A percentile compares a stretch with the other conserved stretches of the same genome.
phyloP scores from a whole-genome alignment of 768 basidiomycete species.

The Tylopilus intermedius region DNA sequence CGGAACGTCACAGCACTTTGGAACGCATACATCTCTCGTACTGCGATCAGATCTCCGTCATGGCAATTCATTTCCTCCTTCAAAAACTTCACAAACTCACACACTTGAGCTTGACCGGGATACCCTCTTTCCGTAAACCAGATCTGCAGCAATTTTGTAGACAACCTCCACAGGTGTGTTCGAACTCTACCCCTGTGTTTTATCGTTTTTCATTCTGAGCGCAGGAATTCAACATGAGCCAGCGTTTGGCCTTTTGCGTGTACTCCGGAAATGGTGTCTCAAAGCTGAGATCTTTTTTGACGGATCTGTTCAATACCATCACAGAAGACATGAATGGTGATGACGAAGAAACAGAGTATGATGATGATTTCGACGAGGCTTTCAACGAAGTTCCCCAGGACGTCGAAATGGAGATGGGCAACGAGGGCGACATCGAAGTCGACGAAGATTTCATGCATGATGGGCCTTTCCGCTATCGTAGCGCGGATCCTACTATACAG shows the following conservation, averaged over 20 bases:
- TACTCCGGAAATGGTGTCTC: conserved; percentile 90
- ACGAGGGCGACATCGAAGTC: conserved; percentile 38
- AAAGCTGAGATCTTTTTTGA: conserved; percentile 75
- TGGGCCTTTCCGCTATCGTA: conserved; percentile 26
- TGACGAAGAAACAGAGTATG: conserved; percentile 65
- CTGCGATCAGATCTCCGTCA: conserved; percentile 90
- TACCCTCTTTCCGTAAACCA: conserved; percentile 79
- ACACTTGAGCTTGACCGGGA: conserved; percentile 96
- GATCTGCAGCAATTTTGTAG: conserved; percentile 90
- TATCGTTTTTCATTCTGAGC: conserved; percentile 1
- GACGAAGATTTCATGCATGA: conserved; percentile 43
- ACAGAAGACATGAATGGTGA: conserved; percentile 62
- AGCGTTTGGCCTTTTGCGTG: conserved; percentile 90
- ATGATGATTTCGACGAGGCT: conserved; percentile 40
- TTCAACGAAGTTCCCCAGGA: conserved; percentile 28
- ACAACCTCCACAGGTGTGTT: conserved; percentile 73
- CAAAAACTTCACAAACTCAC: conserved; percentile 86
- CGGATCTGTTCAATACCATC: conserved; percentile 69
- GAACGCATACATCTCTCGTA: conserved; percentile 97
- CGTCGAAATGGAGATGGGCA: conserved; percentile 32
- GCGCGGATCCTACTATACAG: conserved; percentile 9
- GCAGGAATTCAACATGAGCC: conserved; percentile 88
- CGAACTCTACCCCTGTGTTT: not conserved
- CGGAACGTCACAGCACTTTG: conserved; percentile 76
- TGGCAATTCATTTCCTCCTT: conserved; percentile 86